Evolutionary conservation across 805 yeast genomes (phyloP).

Genomic region (Wickerhamomyces tratensis): DNA sequence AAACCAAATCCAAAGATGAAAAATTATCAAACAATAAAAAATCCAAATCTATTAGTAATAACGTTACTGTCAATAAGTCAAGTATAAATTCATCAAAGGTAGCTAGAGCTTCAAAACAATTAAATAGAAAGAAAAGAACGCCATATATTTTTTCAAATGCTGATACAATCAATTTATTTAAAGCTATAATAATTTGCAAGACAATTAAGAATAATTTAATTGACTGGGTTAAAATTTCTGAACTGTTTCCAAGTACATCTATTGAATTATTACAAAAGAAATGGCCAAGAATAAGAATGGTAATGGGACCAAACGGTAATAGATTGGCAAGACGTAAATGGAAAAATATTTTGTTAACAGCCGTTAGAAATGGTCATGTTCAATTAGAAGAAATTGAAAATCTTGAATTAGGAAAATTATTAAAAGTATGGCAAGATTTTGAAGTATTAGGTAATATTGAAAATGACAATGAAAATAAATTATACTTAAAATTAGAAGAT

Average conservation of each 20-base stretch:
- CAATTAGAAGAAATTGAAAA: conserved; percentile 38
- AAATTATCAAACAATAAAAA: too few species aligned
- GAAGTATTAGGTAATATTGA: conserved; percentile 23
- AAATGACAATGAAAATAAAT: conserved; percentile 10
- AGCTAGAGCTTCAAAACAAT: not conserved
- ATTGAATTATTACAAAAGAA: conserved; percentile 42
- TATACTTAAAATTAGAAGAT: conserved; percentile 30
- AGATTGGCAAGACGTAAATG: conserved; percentile 46
- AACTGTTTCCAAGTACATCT: conserved; percentile 31
- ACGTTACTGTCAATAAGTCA: too few species aligned
- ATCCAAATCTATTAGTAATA: too few species aligned
- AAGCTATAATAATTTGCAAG: conserved; percentile 60
- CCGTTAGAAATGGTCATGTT: conserved; percentile 46
- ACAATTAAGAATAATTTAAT: conserved; percentile 48
- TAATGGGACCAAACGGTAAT: conserved; percentile 51
- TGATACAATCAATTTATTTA: conserved; percentile 28
- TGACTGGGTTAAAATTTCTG: conserved; percentile 55
- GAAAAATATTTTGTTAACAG: conserved; percentile 53
- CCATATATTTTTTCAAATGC: conserved; percentile 8
- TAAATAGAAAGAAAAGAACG: conserved; percentile 9
- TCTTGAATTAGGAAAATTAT: conserved; percentile 39
- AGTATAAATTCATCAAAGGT: too few species aligned
- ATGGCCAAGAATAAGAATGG: conserved; percentile 62
- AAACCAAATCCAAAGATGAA: too few species aligned
- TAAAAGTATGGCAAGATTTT: conserved; percentile 56